These are phyloP conservation scores for Scheffersomyces stipitis DNA, from an alignment of 805 yeast genomes.

Conservation along the genomic window DNA sequence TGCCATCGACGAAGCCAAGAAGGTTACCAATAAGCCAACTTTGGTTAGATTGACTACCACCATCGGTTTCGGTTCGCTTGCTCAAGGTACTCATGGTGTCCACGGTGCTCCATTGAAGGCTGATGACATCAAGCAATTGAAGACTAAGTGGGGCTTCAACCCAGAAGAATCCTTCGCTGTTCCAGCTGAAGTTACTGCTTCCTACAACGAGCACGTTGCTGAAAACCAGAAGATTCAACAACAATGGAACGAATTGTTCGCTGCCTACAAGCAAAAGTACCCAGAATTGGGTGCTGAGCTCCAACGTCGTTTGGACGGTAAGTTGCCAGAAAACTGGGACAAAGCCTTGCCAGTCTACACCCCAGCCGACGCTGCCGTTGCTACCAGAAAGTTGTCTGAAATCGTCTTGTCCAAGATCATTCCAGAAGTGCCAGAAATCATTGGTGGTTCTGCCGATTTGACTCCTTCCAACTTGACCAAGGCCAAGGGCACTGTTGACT, in stretches of 20 bases:
- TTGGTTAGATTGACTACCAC: slow-evolving; percentile 85
- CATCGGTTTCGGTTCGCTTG: slow-evolving; percentile 90
- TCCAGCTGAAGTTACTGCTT: slow-evolving; percentile 78
- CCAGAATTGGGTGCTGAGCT: slow-evolving; percentile 80
- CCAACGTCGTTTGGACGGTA: slow-evolving; percentile 70
- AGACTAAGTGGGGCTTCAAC: slow-evolving; percentile 81
- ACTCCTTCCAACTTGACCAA: slow-evolving; percentile 96
- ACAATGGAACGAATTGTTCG: slow-evolving; percentile 71
- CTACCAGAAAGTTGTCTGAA: slow-evolving; percentile 94
- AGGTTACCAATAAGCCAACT: slow-evolving; percentile 79
- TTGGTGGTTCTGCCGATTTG: slow-evolving; percentile 98
- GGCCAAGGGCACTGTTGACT: slow-evolving; percentile 79
- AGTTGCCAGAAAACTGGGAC: slow-evolving; percentile 84
- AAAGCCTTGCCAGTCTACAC: slow-evolving; percentile 75
- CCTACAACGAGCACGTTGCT: slow-evolving; percentile 55
- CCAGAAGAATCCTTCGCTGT: slow-evolving; percentile 78
- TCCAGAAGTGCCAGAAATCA: slow-evolving; percentile 74
- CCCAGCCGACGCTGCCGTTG: slow-evolving; percentile 76
- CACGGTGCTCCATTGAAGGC: slow-evolving; percentile 96
- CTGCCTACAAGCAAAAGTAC: slow-evolving; percentile 62
- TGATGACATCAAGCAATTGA: slow-evolving; percentile 87
- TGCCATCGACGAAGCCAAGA: slow-evolving; percentile 82
- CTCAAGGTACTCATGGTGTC: slow-evolving; percentile 84
- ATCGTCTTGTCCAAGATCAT: slow-evolving; percentile 63
- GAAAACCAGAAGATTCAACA: slow-evolving; percentile 68